A percentile compares a stretch with the other conserved stretches of the same genome.
phyloP scores from a whole-genome alignment of 306 rosid genomes.

The Alnus rubra region DNA sequence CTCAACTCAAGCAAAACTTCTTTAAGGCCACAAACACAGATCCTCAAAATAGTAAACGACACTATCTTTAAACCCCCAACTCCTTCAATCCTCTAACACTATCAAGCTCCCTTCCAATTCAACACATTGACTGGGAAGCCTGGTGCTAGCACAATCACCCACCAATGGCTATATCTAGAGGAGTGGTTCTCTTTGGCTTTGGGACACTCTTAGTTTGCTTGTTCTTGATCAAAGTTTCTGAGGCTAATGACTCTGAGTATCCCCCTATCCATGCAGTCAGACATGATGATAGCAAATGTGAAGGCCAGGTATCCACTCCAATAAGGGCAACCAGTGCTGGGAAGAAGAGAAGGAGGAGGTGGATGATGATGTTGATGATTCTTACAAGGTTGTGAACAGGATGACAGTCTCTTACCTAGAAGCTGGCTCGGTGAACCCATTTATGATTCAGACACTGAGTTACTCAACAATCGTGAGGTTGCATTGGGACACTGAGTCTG shows the following conservation, averaged over 20 bases:
- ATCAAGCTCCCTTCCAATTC: background rate
- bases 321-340: constrained; percentile 36
- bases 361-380: constrained; percentile 44
- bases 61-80: constrained; percentile 16
- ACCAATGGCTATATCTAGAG: constrained; percentile 34
- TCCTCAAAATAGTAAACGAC: constrained; percentile 29
- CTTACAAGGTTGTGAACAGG: constrained; percentile 37
- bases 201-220: constrained; percentile 34
- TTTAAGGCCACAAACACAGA: background rate
- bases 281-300: constrained; percentile 1
- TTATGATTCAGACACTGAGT: background rate
- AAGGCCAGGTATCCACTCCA: background rate
- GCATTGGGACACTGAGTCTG: constrained; percentile 44
- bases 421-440: background rate
- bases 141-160: background rate
- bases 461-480: background rate
- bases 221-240: constrained; percentile 21
- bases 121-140: background rate
- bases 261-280: constrained; percentile 12
- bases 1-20: constrained; percentile 32
- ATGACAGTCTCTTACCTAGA: constrained; percentile 11
- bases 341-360: constrained; percentile 22
- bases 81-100: background rate
- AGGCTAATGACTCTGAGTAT: constrained; percentile 3
- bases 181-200: constrained; percentile 25